phyloP scores from a whole-genome alignment of 441 rosid genomes.

The Breynia disticha region DNA sequence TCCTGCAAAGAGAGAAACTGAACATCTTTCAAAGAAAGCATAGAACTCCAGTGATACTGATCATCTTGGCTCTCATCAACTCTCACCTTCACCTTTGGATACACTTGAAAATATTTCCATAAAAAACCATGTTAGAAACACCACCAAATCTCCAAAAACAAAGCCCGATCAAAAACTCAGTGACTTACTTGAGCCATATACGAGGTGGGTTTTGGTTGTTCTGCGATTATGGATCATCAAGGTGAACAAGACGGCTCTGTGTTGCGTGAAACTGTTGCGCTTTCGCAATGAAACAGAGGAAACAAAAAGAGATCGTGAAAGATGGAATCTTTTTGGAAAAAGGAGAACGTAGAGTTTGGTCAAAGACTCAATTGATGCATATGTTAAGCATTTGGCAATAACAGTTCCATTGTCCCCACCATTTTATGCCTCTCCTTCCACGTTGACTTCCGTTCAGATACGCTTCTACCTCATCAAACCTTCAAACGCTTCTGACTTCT shows the following conservation, averaged over 20 bases:
- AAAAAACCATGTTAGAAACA: constrained; percentile 7
- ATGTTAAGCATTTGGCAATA: not conserved
- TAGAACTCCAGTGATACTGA: constrained; percentile 21
- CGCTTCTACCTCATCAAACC: constrained; percentile 3
- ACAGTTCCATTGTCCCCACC: too few relatives aligned
- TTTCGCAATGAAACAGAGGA: too few relatives aligned
- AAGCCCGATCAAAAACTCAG: constrained; percentile 1
- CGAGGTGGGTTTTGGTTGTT: too few relatives aligned
- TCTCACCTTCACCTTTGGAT: constrained; percentile 49
- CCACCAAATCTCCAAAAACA: not conserved
- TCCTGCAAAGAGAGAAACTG: constrained; percentile 38
- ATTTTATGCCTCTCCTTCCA: too few relatives aligned
- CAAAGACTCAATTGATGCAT: constrained; percentile 6
- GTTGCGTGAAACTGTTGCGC: too few relatives aligned
- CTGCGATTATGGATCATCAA: too few relatives aligned
- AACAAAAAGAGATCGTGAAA: not conserved
- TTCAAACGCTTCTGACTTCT: not conserved
- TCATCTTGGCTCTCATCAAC: constrained; percentile 19
- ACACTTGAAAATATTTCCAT: constrained; percentile 29
- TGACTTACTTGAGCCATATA: constrained; percentile 1
- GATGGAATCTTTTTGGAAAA: not conserved
- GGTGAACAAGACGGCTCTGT: too few relatives aligned
- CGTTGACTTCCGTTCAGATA: constrained; percentile 3
- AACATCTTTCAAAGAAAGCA: constrained; percentile 33
- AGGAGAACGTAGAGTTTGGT: not conserved